phyloP scores from a whole-genome alignment of 2,329 filamentous ascomycete genomes.

The Colletotrichum lentis region DNA sequence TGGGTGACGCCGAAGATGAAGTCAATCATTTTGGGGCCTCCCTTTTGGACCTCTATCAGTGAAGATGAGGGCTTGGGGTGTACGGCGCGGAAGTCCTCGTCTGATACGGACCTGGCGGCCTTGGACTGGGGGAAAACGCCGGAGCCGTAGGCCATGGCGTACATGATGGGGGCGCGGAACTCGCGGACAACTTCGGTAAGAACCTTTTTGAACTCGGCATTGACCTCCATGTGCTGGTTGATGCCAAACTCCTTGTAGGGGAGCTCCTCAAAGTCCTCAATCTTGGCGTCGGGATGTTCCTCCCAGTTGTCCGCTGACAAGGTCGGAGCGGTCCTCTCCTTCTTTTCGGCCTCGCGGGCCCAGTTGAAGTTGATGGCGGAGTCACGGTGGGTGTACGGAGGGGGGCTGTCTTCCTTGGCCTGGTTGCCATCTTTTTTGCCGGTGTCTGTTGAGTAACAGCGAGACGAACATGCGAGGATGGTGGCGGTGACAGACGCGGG shows the following conservation, averaged over 20 bases:
- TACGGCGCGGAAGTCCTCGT: constrained; percentile 67
- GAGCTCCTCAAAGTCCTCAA: constrained; percentile 56
- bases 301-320: constrained; percentile 51
- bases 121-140: constrained; percentile 87
- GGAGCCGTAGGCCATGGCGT: constrained; percentile 96
- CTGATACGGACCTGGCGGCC: constrained; percentile 59
- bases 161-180: constrained; percentile 91
- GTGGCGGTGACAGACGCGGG: background rate
- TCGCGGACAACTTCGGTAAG: constrained; percentile 87
- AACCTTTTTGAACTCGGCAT: constrained; percentile 92
- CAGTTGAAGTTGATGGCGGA: constrained; percentile 39
- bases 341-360: constrained; percentile 23
- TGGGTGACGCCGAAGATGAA: constrained; percentile 97
- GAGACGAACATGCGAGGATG: background rate
- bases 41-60: constrained; percentile 84
- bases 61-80: constrained; percentile 85
- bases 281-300: constrained; percentile 52
- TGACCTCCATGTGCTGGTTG: constrained; percentile 96
- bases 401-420: constrained; percentile 7
- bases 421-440: constrained; percentile 19
- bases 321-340: constrained; percentile 24
- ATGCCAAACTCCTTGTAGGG: constrained; percentile 75
- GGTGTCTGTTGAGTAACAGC: constrained; percentile 17
- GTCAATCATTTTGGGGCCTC: constrained; percentile 95
- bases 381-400: constrained; percentile 31